Percentiles rank a stretch among this genome's conserved stretches.
Evolutionary conservation across 371 early-diverging fungal genomes (phyloP).

Genomic region (Rhizopus arrhizus): DNA sequence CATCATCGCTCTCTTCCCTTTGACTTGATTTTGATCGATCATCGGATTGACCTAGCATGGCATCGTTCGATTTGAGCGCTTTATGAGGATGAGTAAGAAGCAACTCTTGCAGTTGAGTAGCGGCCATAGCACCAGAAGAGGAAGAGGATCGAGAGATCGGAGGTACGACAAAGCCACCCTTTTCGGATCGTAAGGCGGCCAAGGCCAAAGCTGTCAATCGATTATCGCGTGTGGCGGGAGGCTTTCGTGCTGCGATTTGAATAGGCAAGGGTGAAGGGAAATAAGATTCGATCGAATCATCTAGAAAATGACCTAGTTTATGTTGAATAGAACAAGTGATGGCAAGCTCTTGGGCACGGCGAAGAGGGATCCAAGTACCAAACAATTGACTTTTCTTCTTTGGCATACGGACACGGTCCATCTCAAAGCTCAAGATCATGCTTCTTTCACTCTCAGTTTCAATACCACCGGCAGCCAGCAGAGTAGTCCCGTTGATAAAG

Average conservation of each 20-base stretch:
- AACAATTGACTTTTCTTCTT: conserved; percentile 70
- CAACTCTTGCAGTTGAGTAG: conserved; percentile 39
- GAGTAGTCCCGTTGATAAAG: conserved; percentile 82
- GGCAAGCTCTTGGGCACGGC: conserved; percentile 83
- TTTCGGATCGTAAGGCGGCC: conserved; percentile 21
- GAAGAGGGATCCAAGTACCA: conserved; percentile 91
- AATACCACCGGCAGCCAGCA: conserved; percentile 87
- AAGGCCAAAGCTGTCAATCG: conserved; percentile 27
- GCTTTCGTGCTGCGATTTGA: conserved; percentile 38
- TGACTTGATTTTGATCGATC: neutral
- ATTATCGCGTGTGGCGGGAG: conserved; percentile 20
- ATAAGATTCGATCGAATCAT: conserved; percentile 70
- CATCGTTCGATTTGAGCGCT: conserved; percentile 34
- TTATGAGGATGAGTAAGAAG: conserved; percentile 37
- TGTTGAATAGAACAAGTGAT: conserved; percentile 82
- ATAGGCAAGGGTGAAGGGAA: conserved; percentile 77
- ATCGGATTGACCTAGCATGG: neutral
- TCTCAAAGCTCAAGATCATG: conserved; percentile 85
- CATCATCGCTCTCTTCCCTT: conserved; percentile 1
- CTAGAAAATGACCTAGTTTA: conserved; percentile 75
- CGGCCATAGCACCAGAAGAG: conserved; percentile 21
- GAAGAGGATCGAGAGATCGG: conserved; percentile 29
- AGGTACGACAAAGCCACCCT: conserved; percentile 18
- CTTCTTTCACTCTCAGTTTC: conserved; percentile 84
- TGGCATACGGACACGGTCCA: conserved; percentile 77